phyloP scores from a whole-genome alignment of 768 basidiomycete genomes.

The Boletus tomentosulus region DNA sequence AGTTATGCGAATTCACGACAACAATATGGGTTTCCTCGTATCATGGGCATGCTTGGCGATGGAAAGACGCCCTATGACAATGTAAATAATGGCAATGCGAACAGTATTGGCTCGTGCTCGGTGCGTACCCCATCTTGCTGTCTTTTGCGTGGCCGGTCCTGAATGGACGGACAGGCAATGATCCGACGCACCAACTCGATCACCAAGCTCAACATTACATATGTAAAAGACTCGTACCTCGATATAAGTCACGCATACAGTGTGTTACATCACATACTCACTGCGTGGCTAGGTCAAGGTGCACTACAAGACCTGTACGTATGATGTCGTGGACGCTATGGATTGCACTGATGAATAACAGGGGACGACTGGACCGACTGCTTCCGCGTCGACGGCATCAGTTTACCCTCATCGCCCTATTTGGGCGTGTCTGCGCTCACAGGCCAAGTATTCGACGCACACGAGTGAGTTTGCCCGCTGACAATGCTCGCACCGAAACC shows the following conservation, averaged over 20 bases:
- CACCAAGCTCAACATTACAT: conserved; percentile 87
- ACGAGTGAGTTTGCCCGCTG: conserved; percentile 62
- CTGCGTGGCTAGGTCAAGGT: conserved; percentile 62
- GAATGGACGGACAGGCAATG: conserved; percentile 56
- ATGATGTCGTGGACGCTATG: not conserved
- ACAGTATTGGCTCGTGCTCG: conserved; percentile 77
- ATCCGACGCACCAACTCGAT: conserved; percentile 82
- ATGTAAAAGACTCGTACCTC: conserved; percentile 74
- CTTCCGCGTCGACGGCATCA: conserved; percentile 66
- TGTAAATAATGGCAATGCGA: conserved; percentile 74
- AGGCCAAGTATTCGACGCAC: conserved; percentile 87
- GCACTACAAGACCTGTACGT: conserved; percentile 81
- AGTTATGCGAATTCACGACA: conserved; percentile 85
- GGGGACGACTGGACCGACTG: conserved; percentile 90
- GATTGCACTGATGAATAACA: conserved; percentile 21
- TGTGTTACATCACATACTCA: not conserved
- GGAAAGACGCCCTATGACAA: conserved; percentile 81
- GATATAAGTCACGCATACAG: conserved; percentile 53
- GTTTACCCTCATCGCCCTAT: conserved; percentile 67
- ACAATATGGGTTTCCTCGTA: conserved; percentile 80
- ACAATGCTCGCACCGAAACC: too few species aligned
- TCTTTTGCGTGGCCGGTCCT: not conserved
- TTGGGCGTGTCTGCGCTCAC: conserved; percentile 93
- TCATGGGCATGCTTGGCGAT: conserved; percentile 85
- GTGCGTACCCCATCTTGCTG: conserved; percentile 41